phyloP scores from a whole-genome alignment of 768 basidiomycete genomes.

The Harrya chromipes region DNA sequence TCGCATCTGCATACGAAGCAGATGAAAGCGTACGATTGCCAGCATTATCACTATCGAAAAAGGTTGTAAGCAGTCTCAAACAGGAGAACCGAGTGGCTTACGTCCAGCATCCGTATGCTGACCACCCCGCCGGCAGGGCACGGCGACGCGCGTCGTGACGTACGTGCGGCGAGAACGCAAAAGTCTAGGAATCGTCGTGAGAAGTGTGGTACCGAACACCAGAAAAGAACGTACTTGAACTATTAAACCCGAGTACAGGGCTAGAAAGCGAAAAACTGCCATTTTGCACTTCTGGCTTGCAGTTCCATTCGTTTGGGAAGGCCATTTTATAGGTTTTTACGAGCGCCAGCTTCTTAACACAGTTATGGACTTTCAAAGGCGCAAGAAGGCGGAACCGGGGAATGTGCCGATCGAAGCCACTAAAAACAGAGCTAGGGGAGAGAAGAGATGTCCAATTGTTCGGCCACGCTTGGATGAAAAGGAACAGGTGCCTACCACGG shows the following conservation, averaged over 20 bases:
- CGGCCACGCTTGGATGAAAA: neutral
- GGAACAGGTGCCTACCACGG: neutral
- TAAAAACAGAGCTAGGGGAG: neutral
- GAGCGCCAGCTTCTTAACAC: constrained; percentile 7
- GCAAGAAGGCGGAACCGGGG: neutral
- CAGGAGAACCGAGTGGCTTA: constrained; percentile 26
- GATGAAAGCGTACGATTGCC: constrained; percentile 57
- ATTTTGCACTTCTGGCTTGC: constrained; percentile 7
- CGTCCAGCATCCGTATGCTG: constrained; percentile 60
- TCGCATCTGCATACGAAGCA: constrained; percentile 42
- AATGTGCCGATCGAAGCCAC: neutral
- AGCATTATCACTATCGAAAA: constrained; percentile 47
- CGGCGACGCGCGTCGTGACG: constrained; percentile 12
- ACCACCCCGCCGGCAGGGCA: constrained; percentile 53
- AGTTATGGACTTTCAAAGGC: neutral
- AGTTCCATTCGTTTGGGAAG: neutral
- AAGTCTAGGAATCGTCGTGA: constrained; percentile 10
- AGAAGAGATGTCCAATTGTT: neutral
- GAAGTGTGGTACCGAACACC: neutral
- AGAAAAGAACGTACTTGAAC: constrained; percentile 5
- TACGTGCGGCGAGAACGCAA: constrained; percentile 2
- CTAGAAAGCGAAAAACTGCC: constrained; percentile 4
- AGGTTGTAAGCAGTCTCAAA: constrained; percentile 9
- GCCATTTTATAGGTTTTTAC: constrained; percentile 11
- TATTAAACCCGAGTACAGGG: neutral